A percentile compares a stretch with the other conserved stretches of the same genome.
Conservation (phyloP, 1,284 basidiomycete species). For the Mycena citricolor region DNA sequence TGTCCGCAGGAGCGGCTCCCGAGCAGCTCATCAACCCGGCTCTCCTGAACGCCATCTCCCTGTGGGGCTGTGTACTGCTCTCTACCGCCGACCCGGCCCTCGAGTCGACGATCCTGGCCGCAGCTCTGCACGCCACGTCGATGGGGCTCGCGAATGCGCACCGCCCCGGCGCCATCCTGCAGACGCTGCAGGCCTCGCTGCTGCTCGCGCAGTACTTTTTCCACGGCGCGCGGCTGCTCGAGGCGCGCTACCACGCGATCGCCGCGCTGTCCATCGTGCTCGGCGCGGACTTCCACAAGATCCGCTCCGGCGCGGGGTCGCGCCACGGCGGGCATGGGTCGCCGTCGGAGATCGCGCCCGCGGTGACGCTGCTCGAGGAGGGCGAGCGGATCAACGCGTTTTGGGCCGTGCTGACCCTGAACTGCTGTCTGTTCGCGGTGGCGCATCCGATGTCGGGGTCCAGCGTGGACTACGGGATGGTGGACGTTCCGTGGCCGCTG, state of each 20-base stretch:
- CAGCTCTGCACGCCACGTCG: slow-evolving; percentile 30
- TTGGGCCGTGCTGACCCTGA: slow-evolving; percentile 43
- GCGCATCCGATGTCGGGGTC: slow-evolving; percentile 26
- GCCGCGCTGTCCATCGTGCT: slow-evolving; percentile 36
- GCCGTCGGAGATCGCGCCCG: slow-evolving; percentile 25
- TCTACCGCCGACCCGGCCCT: slow-evolving; percentile 27
- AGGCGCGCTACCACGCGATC: slow-evolving; percentile 43
- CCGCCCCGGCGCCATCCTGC: slow-evolving; percentile 30
- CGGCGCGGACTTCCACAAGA: slow-evolving; percentile 18
- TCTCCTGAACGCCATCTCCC: slow-evolving; percentile 33
- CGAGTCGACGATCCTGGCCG: slow-evolving; percentile 31
- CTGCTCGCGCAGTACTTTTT: slow-evolving; percentile 46
- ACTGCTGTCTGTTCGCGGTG: slow-evolving; percentile 34
- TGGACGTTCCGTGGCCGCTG: slow-evolving; percentile 46
- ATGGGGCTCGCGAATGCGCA: slow-evolving; percentile 9
- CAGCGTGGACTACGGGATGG: slow-evolving; percentile 30
- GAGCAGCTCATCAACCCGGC: slow-evolving; percentile 28
- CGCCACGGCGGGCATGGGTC: slow-evolving; percentile 34
- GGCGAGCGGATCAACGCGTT: slow-evolving; percentile 49
- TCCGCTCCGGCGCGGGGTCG: slow-evolving; percentile 4
- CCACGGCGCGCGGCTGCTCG: slow-evolving; percentile 38
- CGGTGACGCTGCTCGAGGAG: slow-evolving; percentile 39
- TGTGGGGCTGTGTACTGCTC: slow-evolving; percentile 37
- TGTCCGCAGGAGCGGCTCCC: slow-evolving; percentile 29
- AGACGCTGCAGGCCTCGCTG: slow-evolving; percentile 48